Conservation (phyloP, 2,329 filamentous ascomycete genomes). For the Dryadomyces sulphureus region DNA sequence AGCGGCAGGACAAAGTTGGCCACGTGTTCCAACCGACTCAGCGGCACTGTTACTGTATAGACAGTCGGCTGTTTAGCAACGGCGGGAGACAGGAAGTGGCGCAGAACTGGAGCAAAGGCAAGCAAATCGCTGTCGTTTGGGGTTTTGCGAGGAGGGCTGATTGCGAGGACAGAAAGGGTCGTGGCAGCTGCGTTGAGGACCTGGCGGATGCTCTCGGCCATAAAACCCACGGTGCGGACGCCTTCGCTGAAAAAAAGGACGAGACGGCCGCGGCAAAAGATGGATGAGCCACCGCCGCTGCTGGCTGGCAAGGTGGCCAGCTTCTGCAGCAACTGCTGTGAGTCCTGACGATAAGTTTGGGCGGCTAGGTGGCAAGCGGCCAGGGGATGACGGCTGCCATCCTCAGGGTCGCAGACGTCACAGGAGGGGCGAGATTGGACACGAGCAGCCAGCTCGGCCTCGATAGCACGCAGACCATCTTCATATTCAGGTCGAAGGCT, state of each 20-base stretch:
- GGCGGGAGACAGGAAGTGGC: slow-evolving; percentile 44
- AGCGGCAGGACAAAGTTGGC: slow-evolving; percentile 43
- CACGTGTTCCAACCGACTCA: slow-evolving; percentile 72
- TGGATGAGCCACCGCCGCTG: slow-evolving; percentile 65
- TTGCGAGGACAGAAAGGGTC: background rate
- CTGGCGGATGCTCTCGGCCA: slow-evolving; percentile 30
- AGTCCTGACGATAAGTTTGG: slow-evolving; percentile 67
- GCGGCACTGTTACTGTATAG: slow-evolving; percentile 53
- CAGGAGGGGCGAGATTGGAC: slow-evolving; percentile 64
- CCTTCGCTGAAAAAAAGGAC: slow-evolving; percentile 69
- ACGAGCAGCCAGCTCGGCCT: slow-evolving; percentile 70
- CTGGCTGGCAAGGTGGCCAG: slow-evolving; percentile 53
- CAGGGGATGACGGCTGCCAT: slow-evolving; percentile 45
- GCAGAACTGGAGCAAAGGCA: slow-evolving; percentile 63
- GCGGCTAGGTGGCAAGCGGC: slow-evolving; percentile 69
- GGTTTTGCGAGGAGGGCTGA: slow-evolving; percentile 70
- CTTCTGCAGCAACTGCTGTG: slow-evolving; percentile 62
- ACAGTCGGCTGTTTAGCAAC: slow-evolving; percentile 53
- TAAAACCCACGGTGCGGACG: slow-evolving; percentile 64
- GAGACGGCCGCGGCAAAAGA: slow-evolving; percentile 62
- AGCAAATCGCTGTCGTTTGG: slow-evolving; percentile 74
- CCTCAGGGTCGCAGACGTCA: slow-evolving; percentile 52
- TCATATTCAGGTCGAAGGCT: slow-evolving; percentile 89
- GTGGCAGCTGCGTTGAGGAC: slow-evolving; percentile 39
- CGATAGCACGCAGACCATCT: slow-evolving; percentile 81